Conservation (phyloP, 2,329 filamentous ascomycete species). For the Pezicula neosporulosa region DNA sequence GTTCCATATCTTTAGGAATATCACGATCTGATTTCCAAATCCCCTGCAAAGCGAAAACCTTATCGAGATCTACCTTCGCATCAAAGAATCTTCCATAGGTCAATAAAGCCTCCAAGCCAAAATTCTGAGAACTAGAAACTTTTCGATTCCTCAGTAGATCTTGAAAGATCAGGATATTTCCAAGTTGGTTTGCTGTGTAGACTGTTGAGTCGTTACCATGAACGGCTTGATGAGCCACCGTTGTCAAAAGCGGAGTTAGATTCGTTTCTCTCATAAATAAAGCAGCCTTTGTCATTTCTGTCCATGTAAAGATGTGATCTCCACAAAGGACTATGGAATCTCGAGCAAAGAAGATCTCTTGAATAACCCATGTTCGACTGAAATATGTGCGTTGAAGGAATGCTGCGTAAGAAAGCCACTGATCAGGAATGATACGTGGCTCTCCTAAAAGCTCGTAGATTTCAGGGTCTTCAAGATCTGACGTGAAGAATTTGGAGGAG, state of each 20-base stretch:
- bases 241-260: conserved; percentile 5
- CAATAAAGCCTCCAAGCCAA: conserved; percentile 7
- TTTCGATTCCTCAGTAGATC: not conserved
- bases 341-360: not conserved
- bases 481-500: not conserved
- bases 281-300: conserved; percentile 2
- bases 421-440: not conserved
- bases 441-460: conserved; percentile 5
- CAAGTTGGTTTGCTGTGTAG: conserved; percentile 4
- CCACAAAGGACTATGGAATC: conserved; percentile 4
- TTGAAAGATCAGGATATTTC: conserved; percentile 9
- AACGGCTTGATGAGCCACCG: not conserved
- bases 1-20: not conserved
- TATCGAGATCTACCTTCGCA: conserved; percentile 8
- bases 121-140: not conserved
- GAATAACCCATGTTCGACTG: not conserved
- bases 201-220: not conserved
- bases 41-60: conserved; percentile 8
- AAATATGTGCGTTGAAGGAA: conserved; percentile 2
- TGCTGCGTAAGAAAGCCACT: conserved; percentile 9
- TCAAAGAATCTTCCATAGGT: conserved; percentile 9
- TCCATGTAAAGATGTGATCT: conserved; percentile 4
- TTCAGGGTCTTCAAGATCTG: conserved; percentile 2
- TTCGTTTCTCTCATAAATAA: conserved; percentile 5
- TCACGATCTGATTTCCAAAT: conserved; percentile 5